Evolutionary conservation across 2,329 filamentous ascomycete genomes (phyloP).

Genomic region (Talaromyces sp.): DNA sequence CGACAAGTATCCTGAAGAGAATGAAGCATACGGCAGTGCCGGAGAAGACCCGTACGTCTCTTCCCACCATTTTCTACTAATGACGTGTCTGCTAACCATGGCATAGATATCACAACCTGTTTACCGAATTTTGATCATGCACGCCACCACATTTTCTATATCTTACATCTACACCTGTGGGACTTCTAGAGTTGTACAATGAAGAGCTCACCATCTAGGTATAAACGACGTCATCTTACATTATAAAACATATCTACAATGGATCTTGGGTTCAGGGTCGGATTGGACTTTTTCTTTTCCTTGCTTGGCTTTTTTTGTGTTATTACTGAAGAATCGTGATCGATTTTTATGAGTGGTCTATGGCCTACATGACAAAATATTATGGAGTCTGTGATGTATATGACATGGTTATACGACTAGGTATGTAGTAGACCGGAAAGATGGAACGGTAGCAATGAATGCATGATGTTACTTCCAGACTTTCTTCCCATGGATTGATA

Average conservation of each 20-base stretch:
- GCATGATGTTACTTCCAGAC: background rate
- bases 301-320: constrained; percentile 47
- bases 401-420: background rate
- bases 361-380: constrained; percentile 31
- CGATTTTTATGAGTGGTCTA: constrained; percentile 20
- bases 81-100: background rate
- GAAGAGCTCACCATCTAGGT: background rate
- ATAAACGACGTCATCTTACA: background rate
- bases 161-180: background rate
- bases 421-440: constrained; percentile 3
- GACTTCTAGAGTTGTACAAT: background rate
- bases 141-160: background rate
- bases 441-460: background rate
- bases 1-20: constrained; percentile 96
- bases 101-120: constrained; percentile 66
- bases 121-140: constrained; percentile 60
- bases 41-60: constrained; percentile 79
- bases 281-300: background rate
- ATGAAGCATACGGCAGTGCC: constrained; percentile 77
- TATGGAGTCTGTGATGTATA: constrained; percentile 4
- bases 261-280: background rate
- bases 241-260: constrained; percentile 1
- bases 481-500: background rate
- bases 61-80: too few species aligned
- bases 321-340: background rate